A percentile compares a stretch with the other conserved stretches of the same genome.
phyloP scores from a whole-genome alignment of 73 alveolate species.

The Uronychia binucleata region DNA sequence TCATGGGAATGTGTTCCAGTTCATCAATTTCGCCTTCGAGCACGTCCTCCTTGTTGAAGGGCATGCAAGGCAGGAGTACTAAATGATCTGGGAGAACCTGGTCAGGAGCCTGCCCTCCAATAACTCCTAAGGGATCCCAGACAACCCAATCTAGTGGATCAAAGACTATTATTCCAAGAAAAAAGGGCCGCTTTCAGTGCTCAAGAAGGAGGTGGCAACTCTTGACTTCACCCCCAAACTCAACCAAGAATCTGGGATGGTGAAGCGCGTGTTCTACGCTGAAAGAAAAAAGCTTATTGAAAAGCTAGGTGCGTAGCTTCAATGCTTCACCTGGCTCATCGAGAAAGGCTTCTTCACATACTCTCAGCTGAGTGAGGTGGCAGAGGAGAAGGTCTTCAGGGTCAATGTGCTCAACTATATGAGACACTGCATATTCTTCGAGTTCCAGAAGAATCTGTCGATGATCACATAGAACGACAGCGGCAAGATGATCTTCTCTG shows the following conservation, averaged over 20 bases:
- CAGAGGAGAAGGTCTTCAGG: not conserved
- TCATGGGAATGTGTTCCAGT: conserved; percentile 18
- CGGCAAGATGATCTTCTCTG: conserved; percentile 24
- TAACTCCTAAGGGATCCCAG: conserved; percentile 34
- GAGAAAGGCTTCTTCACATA: conserved; percentile 5
- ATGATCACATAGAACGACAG: not conserved
- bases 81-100: conserved; percentile 44
- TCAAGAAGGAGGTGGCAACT: not conserved
- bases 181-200: conserved; percentile 18
- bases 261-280: not conserved
- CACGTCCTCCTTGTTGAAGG: conserved; percentile 40
- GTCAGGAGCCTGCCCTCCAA: conserved; percentile 27
- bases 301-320: conserved; percentile 15
- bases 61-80: conserved; percentile 29
- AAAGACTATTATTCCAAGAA: conserved; percentile 2
- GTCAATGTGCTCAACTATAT: not conserved
- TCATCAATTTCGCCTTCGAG: conserved; percentile 43
- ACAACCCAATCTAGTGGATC: conserved; percentile 37
- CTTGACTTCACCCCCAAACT: not conserved
- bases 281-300: conserved; percentile 34
- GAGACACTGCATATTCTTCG: not conserved
- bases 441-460: not conserved
- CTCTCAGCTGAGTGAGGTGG: not conserved
- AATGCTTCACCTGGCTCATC: conserved; percentile 25
- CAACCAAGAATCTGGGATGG: not conserved